phyloP scores from a whole-genome alignment of 169 alveolate species.

The Plasmodium vivax region DNA sequence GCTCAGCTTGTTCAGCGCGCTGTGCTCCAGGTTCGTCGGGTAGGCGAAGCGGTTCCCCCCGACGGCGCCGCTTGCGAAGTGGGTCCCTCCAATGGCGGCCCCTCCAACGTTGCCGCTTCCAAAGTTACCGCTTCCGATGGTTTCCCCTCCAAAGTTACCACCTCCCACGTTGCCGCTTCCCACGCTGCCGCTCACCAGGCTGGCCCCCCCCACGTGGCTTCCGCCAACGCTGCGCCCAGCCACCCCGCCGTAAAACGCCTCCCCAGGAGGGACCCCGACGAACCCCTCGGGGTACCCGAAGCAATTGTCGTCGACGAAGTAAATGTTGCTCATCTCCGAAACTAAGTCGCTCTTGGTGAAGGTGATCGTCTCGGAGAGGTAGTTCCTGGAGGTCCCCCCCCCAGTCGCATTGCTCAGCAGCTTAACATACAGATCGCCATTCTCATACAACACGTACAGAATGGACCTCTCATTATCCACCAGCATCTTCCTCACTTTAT shows the following conservation, averaged over 20 bases:
- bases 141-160: background rate
- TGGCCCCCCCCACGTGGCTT: background rate
- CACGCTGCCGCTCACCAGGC: too few species aligned
- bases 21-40: constrained; percentile 5
- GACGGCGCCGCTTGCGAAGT: background rate
- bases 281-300: background rate
- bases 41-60: background rate
- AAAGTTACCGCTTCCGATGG: background rate
- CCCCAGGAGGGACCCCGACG: background rate
- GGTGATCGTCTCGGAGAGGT: constrained; percentile 43
- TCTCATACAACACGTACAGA: constrained; percentile 40
- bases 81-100: background rate
- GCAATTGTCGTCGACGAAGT: constrained; percentile 32
- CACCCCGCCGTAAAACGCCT: background rate
- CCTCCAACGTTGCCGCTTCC: background rate
- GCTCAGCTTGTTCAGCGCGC: constrained; percentile 15
- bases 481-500: constrained; percentile 42
- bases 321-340: constrained; percentile 7
- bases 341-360: constrained; percentile 29
- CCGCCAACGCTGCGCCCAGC: background rate
- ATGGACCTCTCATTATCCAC: constrained; percentile 70
- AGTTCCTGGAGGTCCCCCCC: constrained; percentile 5
- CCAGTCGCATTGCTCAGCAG: background rate
- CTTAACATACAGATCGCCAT: constrained; percentile 53
- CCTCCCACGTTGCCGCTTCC: too few species aligned